Conservation (phyloP, 2,329 filamentous ascomycete genomes). For the Gnomoniopsis smithogilvyi region DNA sequence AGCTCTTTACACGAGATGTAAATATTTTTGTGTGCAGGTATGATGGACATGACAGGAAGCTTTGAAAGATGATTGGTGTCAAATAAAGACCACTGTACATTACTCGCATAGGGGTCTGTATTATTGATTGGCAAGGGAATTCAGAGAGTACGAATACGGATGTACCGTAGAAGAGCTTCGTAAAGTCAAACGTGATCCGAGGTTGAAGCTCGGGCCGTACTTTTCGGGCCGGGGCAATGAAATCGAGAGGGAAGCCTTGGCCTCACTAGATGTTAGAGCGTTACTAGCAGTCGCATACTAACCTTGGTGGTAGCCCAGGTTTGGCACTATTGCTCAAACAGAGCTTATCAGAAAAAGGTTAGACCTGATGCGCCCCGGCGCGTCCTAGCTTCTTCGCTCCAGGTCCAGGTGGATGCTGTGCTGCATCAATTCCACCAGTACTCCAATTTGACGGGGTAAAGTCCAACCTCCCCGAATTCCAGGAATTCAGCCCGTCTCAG, state of each 20-base stretch:
- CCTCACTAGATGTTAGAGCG: not conserved
- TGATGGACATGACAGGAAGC: too few species aligned
- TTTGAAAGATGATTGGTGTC: too few species aligned
- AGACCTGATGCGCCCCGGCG: slow-evolving; percentile 1
- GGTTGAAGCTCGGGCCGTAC: not conserved
- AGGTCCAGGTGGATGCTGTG: slow-evolving; percentile 2
- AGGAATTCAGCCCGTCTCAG: not conserved
- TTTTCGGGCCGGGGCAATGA: not conserved
- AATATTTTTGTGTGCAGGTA: too few species aligned
- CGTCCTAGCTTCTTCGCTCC: too few species aligned
- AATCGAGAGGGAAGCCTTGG: not conserved
- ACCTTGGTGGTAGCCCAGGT: not conserved
- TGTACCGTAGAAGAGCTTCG: not conserved
- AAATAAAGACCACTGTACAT: too few species aligned
- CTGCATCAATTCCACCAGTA: slow-evolving; percentile 3
- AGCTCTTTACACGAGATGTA: too few species aligned
- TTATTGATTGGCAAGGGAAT: too few species aligned
- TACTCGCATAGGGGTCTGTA: too few species aligned
- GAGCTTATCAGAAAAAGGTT: not conserved
- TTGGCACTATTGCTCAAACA: not conserved
- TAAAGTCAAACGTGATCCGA: not conserved
- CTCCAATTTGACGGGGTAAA: slow-evolving; percentile 13
- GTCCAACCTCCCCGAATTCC: slow-evolving; percentile 18
- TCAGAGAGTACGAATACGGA: not conserved
- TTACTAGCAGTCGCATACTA: not conserved